Base-by-base conservation (phyloP, 441 rosid species). In the Viola pubescens region DNA sequence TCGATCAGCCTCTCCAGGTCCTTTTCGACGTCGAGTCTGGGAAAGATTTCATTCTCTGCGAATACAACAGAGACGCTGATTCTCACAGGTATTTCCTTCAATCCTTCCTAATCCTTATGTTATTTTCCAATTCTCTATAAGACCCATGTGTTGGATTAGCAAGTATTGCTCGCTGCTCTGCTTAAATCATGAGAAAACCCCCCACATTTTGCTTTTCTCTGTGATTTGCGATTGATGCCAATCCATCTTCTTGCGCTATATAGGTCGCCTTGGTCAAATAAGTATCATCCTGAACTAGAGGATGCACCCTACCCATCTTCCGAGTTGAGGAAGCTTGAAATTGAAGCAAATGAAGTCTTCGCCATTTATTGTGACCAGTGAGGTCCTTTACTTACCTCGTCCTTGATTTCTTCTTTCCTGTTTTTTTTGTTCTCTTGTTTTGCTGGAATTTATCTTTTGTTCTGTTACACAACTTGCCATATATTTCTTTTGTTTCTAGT, bases 31-130 rank as follows among this genome's bases (percentile, higher is more conserved):
- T 42, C 48, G 96, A 92, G 6, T 67, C 61, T 61, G 86, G 84
- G 59, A 87, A 87, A 69, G 91, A 82, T 67, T 92, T 87, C 74
- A 87, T 92, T 67, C 77, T 92, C 80, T 89, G 98, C 9, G 98
- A 92, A 77, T 92, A 92, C 76, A 92, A 89, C 66, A 82, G 98
- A 78, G 98, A 92, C 77, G 98, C 98, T 0, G 98, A 92, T 70
- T 92, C 97, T 42, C 85, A 91, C 65, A 83, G 96, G 98, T 85
- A 58, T 67, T 43, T 43, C 46, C 46, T 1, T 43, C 46, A 43
- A 6, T 43, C 10, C 46, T 0, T 43, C 10, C 3, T 9, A 43
- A 1, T 43, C 46, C 10, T 43, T 1, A 3, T 6, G 10, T 6
- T 43, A 43, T 26, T 26, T 26, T 2, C 34, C 34, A 1, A 26